These are phyloP conservation scores for Kazachstania sp. DNA, from an alignment of 1,139 yeast genomes.

Conservation along the genomic window DNA sequence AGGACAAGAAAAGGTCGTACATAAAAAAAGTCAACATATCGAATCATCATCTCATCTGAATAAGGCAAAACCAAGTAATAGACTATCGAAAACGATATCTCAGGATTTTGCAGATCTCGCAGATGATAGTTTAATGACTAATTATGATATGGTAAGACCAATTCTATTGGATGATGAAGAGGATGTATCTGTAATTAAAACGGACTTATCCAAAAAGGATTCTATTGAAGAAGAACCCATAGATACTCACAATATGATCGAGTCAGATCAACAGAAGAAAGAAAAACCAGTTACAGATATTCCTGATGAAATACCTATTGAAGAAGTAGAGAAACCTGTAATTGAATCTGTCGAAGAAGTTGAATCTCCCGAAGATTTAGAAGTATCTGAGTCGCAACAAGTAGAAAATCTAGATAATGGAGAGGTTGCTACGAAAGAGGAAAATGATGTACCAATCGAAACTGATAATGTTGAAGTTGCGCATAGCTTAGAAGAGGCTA, in stretches of 20 bases:
- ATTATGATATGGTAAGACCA: neutral
- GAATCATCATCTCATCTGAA: neutral
- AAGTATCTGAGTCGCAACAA: too few species aligned
- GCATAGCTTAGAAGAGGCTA: too few species aligned
- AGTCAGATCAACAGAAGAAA: neutral
- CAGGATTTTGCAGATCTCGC: neutral
- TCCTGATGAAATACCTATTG: too few species aligned
- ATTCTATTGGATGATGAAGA: neutral
- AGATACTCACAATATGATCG: neutral
- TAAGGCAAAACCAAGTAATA: neutral
- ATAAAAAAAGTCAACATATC: neutral
- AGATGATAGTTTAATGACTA: neutral
- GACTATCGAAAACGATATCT: neutral
- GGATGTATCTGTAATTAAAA: neutral
- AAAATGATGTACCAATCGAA: neutral
- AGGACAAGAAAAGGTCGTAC: neutral
- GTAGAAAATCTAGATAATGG: too few species aligned
- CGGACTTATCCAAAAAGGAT: neutral
- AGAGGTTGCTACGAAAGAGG: neutral
- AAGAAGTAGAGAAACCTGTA: neutral
- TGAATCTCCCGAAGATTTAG: neutral
- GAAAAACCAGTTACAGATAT: neutral
- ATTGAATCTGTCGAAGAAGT: neutral
- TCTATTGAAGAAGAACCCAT: neutral
- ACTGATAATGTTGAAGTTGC: too few species aligned